phyloP scores from a whole-genome alignment of 495 filamentous ascomycete genomes.

The Talaromyces adpressus region DNA sequence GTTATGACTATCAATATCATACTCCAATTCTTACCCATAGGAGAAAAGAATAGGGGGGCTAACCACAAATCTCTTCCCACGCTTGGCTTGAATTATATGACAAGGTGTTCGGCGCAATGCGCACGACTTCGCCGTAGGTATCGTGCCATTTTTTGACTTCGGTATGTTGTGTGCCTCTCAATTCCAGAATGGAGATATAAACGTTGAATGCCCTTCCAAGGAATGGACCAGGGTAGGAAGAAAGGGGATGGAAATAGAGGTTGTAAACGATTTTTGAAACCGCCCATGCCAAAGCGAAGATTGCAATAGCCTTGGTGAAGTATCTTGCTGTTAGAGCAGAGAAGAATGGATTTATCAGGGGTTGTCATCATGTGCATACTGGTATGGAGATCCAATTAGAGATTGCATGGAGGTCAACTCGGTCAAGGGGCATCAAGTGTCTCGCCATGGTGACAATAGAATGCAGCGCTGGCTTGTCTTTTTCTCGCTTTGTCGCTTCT shows the following conservation, averaged over 20 bases:
- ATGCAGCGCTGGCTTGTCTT: not conserved
- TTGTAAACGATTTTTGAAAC: slow-evolving; percentile 16
- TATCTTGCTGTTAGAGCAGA: not conserved
- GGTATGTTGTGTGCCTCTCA: slow-evolving; percentile 7
- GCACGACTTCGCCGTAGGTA: slow-evolving; percentile 14
- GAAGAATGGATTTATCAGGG: not conserved
- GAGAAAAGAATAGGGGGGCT: not conserved
- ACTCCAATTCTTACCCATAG: not conserved
- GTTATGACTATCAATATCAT: not conserved
- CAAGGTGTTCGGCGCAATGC: slow-evolving; percentile 11
- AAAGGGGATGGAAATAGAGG: slow-evolving; percentile 22
- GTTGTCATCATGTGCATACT: not conserved
- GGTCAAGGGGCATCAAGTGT: not conserved
- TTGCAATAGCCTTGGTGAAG: not conserved
- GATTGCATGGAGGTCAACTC: not conserved
- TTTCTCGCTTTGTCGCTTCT: not conserved
- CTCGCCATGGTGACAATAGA: not conserved
- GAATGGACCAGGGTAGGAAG: slow-evolving; percentile 19
- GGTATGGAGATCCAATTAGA: not conserved
- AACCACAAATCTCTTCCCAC: slow-evolving; percentile 12
- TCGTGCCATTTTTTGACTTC: slow-evolving; percentile 12
- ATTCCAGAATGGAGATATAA: slow-evolving; percentile 2
- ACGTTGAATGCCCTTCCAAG: slow-evolving; percentile 11
- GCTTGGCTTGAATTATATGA: slow-evolving; percentile 12
- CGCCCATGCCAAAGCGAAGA: not conserved